phyloP scores from a whole-genome alignment of 306 rosid genomes.

The Herpetospermum pedunculosum region DNA sequence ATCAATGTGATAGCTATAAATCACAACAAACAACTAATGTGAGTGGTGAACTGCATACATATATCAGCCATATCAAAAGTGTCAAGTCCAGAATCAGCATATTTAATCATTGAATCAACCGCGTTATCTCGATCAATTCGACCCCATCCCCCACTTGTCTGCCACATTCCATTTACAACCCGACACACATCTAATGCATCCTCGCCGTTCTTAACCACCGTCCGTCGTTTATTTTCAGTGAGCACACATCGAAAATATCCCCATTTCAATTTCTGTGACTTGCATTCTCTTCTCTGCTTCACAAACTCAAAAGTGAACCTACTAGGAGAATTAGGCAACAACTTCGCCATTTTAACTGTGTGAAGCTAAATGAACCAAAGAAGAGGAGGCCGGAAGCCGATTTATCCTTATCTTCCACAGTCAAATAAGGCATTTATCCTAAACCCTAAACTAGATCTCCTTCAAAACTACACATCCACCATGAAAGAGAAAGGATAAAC shows the following conservation, averaged over 20 bases:
- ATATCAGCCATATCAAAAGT: slow-evolving; percentile 83
- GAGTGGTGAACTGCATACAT: slow-evolving; percentile 26
- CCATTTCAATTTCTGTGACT: slow-evolving; percentile 9
- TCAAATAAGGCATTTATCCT: neutral
- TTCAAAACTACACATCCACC: neutral
- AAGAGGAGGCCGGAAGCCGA: neutral
- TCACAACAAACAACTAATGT: neutral
- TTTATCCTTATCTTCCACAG: neutral
- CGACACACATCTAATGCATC: slow-evolving; percentile 59
- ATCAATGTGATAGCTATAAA: neutral
- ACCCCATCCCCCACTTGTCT: slow-evolving; percentile 82
- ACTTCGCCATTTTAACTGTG: slow-evolving; percentile 34
- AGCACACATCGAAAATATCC: slow-evolving; percentile 28
- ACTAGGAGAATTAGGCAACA: slow-evolving; percentile 23
- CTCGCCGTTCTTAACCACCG: slow-evolving; percentile 40
- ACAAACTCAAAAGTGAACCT: slow-evolving; percentile 20
- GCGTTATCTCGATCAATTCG: slow-evolving; percentile 53
- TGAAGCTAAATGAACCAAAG: neutral
- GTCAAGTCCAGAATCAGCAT: slow-evolving; percentile 60
- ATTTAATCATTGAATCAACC: slow-evolving; percentile 64
- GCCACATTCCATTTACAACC: slow-evolving; percentile 89
- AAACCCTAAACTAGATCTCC: neutral
- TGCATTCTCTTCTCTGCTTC: slow-evolving; percentile 17
- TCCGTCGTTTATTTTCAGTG: slow-evolving; percentile 26
- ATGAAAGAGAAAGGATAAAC: neutral